Evolutionary conservation across 2,329 filamentous ascomycete genomes (phyloP).

Genomic region (Penicillium sp.): DNA sequence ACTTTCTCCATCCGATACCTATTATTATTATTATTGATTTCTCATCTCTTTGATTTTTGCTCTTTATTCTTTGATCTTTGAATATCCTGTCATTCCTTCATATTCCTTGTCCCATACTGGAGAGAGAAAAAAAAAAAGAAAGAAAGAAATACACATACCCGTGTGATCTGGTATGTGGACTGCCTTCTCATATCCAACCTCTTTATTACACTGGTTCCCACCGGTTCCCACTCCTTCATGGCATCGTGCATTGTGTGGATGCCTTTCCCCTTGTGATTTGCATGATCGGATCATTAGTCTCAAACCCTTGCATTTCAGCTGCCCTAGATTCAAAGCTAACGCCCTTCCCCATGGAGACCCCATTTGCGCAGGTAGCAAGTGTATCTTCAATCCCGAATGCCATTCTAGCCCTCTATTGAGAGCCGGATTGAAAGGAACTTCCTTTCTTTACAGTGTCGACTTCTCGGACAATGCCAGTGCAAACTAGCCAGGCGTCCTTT

Average conservation of each 20-base stretch:
- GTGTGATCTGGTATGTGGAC: slow-evolving; percentile 8
- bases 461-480: slow-evolving; percentile 39
- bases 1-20: not conserved
- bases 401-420: slow-evolving; percentile 25
- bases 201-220: not conserved
- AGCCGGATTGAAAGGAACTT: slow-evolving; percentile 17
- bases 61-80: not conserved
- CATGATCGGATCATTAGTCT: slow-evolving; percentile 29
- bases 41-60: not conserved
- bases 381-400: slow-evolving; percentile 30
- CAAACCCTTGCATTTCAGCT: slow-evolving; percentile 27
- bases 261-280: slow-evolving; percentile 13
- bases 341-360: slow-evolving; percentile 13
- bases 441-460: slow-evolving; percentile 29
- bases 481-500: slow-evolving; percentile 42
- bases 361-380: slow-evolving; percentile 46
- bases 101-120: not conserved
- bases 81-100: not conserved
- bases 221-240: not conserved
- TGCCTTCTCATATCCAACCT: not conserved
- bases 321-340: slow-evolving; percentile 18
- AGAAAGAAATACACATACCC: not conserved
- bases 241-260: slow-evolving; percentile 11
- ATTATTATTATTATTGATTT: not conserved
- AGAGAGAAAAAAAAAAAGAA: too few species aligned